Evolutionary conservation across 2,329 filamentous ascomycete genomes (phyloP), one percentile per base, ranked within the genome.

Genomic region (Penicillium italicum): DNA sequence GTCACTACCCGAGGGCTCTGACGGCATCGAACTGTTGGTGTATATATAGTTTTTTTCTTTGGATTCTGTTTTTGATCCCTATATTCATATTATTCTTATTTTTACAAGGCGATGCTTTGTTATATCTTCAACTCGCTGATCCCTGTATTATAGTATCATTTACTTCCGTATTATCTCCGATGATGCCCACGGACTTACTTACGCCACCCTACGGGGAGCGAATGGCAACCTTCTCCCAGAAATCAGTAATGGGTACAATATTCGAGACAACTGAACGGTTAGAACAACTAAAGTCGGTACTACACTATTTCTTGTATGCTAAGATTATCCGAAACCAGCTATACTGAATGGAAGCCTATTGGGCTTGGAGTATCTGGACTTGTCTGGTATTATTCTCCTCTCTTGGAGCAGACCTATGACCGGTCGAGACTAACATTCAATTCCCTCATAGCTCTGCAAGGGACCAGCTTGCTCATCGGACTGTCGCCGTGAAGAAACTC

Each of bases 211-310:
- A 38, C 3, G 61, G 61, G 6, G 59, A 56, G n/a, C 55, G 53
- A 12, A 97, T 99, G 93, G 94, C 93, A 75, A 92, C 97, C 82
- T 99, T 99, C 77, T 90, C 97, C 71, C 89, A 92, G 78, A 92
- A 92, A 73, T 91, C 96, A 82, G 97, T 99, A 76, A 97, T 99
- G 75, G 94, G 94, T 73, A 97, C 93, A 56, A 96, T 92, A 67
- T 99, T 99, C 74, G 94, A 99, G 84, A 97, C 97, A 77, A 99
- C 94, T 65, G 96, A 91, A 77, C 89, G 94, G 91, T 97, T 85
- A 56, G 69, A 8, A 20, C 12, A 20, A 10, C 7, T 2, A 34
- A 45, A 36, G 54, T 33, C 18, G 2, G 28, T 20, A 26, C n/a
- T 18, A 48, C 16, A 2, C 8, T 18, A 26, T 22, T 14, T 20